Evolutionary conservation across 179 eudicot genomes (phyloP), one percentile per base, ranked within the genome.

Genomic region (Carnegiea gigantea): DNA sequence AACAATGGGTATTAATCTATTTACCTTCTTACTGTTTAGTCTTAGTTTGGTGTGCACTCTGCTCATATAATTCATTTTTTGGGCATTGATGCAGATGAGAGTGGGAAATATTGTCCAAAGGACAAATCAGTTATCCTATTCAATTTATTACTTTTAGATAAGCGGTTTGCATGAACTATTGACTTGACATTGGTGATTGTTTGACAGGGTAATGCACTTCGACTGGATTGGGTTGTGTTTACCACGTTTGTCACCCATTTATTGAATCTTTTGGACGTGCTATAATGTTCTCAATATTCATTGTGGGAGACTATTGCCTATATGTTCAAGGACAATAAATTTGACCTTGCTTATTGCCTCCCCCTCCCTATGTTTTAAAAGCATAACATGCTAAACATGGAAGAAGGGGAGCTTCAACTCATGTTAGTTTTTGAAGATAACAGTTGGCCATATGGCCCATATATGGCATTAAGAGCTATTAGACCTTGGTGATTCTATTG

Each of bases 331-430:
- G 33, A 59, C 90, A 89, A 49, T 95, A 95, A 70, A 89, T 92
- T 20, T 91, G 90, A 54, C 98, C 90, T 14, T 68, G 9, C 30
- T 68, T 1, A 68, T 67, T 53, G 8, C 43, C 28, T 20, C 26
- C 36, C 20, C 54, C 65, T 43, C 24, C 26, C 79, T 83, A 92
- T 96, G 96, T 95, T 26, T 26, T 95, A 0, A 93, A 93, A 85
- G 95, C 94, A 53, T 92, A 92, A 57, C 98, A 93, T 74, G 88
- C 92, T n/a, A 92, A 91, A 59, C 98, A 92, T 57, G 98, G 98
- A 72, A 90, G 98, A 72, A 97, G 98, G 60, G 98, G 97, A 33
- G 98, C 98, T 7, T 86, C 91, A 38, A 95, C 91, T 85, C 98
- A 93, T 94, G 97, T 93, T 24, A 70, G 76, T 70, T 51, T 84